Evolutionary conservation across 2,329 filamentous ascomycete genomes (phyloP), one percentile per base, ranked within the genome.

Genomic region (Trichoderma breve): DNA sequence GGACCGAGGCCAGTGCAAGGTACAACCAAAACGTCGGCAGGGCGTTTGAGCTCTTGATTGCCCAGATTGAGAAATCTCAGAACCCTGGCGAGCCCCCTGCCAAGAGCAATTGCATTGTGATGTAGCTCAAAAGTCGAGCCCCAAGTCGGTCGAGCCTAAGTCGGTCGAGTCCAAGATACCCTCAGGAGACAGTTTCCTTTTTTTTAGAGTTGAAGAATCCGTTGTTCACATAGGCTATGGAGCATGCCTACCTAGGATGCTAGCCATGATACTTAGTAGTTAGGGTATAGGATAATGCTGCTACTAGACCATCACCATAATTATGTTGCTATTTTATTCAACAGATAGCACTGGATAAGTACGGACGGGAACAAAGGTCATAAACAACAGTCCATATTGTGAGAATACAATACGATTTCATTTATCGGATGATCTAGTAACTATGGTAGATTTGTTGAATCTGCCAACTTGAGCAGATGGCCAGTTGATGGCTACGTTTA

Each of bases 11-110:
- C 71, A 97, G 93, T 79, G 96, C 96, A 32, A 90, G 95, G 72
- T 97, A 96, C 83, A 95, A 98, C 81, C 93, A 95, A 84, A 97
- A 98, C 80, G 96, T 99, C 63, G 87, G 88, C 77, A 95, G 94
- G 82, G 93, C 94, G 2, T 99, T 99, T 80, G 95, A 98, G 83
- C 87, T 97, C 74, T 91, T 99, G 85, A 94, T 99, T 77, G 93
- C 88, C 63, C 93, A 98, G 85, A 95, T 99, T 74, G 96, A 99
- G 84, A 97, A 97, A 83, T 91, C 92, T 30, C 93, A 97, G 83
- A 97, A 97, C 80, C 95, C 95, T 1, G 91, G 91, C 78, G 93
- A 97, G 83, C 91, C 94, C 8, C 86, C 93, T 30, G 91, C 90
- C 71, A 92, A 91, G 71, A 90, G 90, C 77, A 97, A 97, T 83